These are phyloP conservation scores for Pulveroboletus sp. DNA, from an alignment of 768 basidiomycete species.

Conservation along the genomic window DNA sequence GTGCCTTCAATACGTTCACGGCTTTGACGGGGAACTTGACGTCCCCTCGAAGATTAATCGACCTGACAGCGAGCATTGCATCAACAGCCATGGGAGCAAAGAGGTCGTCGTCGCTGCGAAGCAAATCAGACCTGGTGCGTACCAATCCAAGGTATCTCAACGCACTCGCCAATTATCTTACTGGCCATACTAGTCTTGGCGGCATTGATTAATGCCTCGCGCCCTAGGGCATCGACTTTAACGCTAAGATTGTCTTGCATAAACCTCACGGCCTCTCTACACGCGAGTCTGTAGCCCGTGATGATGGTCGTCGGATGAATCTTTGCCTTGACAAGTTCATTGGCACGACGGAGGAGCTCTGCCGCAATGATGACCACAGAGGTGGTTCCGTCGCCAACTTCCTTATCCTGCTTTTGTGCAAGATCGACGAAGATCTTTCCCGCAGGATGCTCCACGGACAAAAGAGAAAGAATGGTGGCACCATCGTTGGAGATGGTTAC, in stretches of 20 bases:
- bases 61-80: conserved; percentile 96
- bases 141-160: conserved; percentile 15
- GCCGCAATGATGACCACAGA: conserved; percentile 98
- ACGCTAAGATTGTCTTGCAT: conserved; percentile 97
- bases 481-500: conserved; percentile 99
- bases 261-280: conserved; percentile 95
- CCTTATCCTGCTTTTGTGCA: conserved; percentile 98
- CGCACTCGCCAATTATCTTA: conserved; percentile 95
- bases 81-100: conserved; percentile 99
- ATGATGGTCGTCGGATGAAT: conserved; percentile 99
- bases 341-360: conserved; percentile 93
- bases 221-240: conserved; percentile 88
- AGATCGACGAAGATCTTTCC: conserved; percentile 97
- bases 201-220: conserved; percentile 89
- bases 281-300: conserved; percentile 95
- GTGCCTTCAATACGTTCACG: conserved; percentile 96
- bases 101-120: conserved; percentile 84
- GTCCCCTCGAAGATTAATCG: conserved; percentile 89
- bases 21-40: conserved; percentile 99
- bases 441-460: conserved; percentile 95
- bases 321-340: conserved; percentile 96
- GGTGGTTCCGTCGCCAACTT: conserved; percentile 98
- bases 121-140: background rate
- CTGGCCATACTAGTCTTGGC: conserved; percentile 99
- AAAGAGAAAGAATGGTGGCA: conserved; percentile 92